phyloP scores from a whole-genome alignment of 2,329 filamentous ascomycete species.

The Lecanoromycetidae sp. region DNA sequence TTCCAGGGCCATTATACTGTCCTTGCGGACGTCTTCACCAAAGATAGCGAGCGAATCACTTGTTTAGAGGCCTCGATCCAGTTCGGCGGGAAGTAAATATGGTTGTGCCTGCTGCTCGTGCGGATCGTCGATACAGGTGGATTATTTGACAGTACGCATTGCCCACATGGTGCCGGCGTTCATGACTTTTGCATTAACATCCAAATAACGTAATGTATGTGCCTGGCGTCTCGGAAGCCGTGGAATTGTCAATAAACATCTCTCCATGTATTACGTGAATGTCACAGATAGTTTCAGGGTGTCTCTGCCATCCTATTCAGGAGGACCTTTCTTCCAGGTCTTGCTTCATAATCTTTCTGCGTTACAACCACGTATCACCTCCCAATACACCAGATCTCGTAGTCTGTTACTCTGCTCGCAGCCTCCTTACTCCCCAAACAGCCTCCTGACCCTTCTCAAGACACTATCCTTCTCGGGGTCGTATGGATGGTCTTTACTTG shows the following conservation, averaged over 20 bases:
- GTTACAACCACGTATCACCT: no score
- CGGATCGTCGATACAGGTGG: background rate
- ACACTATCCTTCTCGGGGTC: slow-evolving; percentile 99
- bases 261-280: no score
- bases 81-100: slow-evolving; percentile 33
- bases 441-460: slow-evolving; percentile 66
- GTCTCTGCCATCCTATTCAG: no score
- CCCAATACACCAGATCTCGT: background rate
- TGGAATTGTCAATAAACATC: no score
- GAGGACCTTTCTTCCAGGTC: no score
- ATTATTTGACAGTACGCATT: background rate
- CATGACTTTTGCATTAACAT: no score
- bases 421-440: slow-evolving; percentile 46
- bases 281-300: no score
- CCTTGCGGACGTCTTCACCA: slow-evolving; percentile 68
- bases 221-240: no score
- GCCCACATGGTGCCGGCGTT: no score
- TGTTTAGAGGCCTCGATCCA: slow-evolving; percentile 67
- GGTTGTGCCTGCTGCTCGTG: background rate
- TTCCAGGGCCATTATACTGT: slow-evolving; percentile 78
- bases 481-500: slow-evolving; percentile 97
- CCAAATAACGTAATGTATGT: no score
- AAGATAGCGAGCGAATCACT: slow-evolving; percentile 62
- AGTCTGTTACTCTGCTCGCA: no score
- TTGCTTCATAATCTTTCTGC: background rate